Percentiles rank a stretch among this genome's conserved stretches.
Conservation (phyloP, 2,329 filamentous ascomycete genomes). For the Knufia petricola region DNA sequence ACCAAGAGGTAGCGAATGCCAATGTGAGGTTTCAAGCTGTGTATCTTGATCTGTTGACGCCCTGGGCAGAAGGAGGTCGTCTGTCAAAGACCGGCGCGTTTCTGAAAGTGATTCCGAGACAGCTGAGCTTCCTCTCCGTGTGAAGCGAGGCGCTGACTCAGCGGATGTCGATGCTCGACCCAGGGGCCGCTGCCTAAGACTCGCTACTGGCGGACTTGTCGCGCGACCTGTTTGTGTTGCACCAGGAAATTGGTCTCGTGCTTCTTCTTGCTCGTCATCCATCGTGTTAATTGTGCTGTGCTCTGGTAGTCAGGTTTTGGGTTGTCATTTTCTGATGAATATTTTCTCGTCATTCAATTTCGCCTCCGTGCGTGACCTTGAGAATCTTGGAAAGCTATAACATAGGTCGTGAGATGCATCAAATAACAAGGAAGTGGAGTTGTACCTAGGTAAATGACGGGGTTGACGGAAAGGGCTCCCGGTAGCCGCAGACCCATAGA, state of each 20-base stretch:
- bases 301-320: background rate
- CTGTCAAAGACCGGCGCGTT: slow-evolving; percentile 54
- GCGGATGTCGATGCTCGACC: slow-evolving; percentile 30
- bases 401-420: too few relatives aligned
- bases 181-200: slow-evolving; percentile 30
- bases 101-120: slow-evolving; percentile 68
- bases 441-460: too few relatives aligned
- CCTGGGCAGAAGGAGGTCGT: slow-evolving; percentile 57
- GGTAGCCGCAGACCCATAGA: too few relatives aligned
- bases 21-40: slow-evolving; percentile 51
- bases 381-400: too few relatives aligned
- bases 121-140: slow-evolving; percentile 61
- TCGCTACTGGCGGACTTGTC: slow-evolving; percentile 20
- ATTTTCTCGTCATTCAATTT: too few relatives aligned
- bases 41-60: slow-evolving; percentile 29
- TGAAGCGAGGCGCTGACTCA: slow-evolving; percentile 26
- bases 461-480: too few relatives aligned
- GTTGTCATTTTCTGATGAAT: too few relatives aligned
- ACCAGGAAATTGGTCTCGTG: slow-evolving; percentile 1
- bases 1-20: slow-evolving; percentile 71
- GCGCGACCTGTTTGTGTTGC: slow-evolving; percentile 11
- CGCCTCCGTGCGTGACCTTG: too few relatives aligned
- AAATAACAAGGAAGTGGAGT: too few relatives aligned
- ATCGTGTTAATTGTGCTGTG: slow-evolving; percentile 1
- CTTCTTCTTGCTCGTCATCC: slow-evolving; percentile 7